These are phyloP conservation scores for Aspergillus cejpii DNA, from an alignment of 2,329 filamentous ascomycete genomes.

Conservation along the genomic window DNA sequence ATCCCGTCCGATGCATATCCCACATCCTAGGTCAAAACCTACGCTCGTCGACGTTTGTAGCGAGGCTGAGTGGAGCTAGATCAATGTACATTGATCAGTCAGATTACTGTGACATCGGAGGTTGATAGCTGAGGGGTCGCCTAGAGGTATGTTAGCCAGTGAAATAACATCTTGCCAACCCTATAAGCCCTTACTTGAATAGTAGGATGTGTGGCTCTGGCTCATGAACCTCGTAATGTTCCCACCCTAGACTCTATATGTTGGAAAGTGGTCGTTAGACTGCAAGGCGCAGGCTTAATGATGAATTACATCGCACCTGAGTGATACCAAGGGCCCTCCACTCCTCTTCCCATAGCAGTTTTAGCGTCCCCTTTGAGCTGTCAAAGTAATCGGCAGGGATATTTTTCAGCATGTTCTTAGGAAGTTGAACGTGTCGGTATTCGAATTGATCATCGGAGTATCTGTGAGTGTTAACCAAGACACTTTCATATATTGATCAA, in stretches of 20 bases:
- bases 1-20: background rate
- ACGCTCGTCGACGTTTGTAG: background rate
- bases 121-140: conserved; percentile 77
- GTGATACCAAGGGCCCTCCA: conserved; percentile 97
- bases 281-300: background rate
- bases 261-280: conserved; percentile 2
- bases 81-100: background rate
- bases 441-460: conserved; percentile 91
- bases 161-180: conserved; percentile 18
- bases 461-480: conserved; percentile 45
- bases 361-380: conserved; percentile 79
- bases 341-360: conserved; percentile 96
- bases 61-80: background rate
- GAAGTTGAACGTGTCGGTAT: conserved; percentile 95
- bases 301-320: conserved; percentile 56
- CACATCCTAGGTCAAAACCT: conserved; percentile 16
- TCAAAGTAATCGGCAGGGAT: conserved; percentile 96
- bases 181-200: conserved; percentile 72
- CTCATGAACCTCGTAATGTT: conserved; percentile 98
- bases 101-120: conserved; percentile 46
- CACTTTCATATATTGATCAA: background rate
- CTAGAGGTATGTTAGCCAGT: conserved; percentile 42
- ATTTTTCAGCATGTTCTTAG: conserved; percentile 95
- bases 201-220: conserved; percentile 96
- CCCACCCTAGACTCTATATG: conserved; percentile 86